Conservation (phyloP, 73 alveolate species). For the Durusdinium trenchii region DNA sequence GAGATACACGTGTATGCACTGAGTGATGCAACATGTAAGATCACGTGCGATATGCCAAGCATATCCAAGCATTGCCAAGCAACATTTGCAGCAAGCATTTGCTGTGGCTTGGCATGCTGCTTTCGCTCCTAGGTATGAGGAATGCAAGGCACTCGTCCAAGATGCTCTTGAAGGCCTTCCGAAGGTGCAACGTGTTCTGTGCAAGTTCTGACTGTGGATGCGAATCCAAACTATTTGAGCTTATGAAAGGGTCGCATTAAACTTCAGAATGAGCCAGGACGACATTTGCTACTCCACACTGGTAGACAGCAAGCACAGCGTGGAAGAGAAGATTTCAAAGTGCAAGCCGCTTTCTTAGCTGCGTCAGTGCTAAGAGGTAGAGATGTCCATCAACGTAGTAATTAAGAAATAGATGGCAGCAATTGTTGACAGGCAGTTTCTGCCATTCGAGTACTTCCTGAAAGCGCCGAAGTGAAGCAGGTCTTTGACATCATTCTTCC, state of each 20-base stretch:
- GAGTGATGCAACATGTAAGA: too few species aligned
- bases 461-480: slow-evolving; percentile 50
- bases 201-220: too few species aligned
- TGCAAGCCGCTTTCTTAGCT: slow-evolving; percentile 23
- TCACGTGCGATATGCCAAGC: too few species aligned
- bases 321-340: slow-evolving; percentile 78
- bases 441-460: slow-evolving; percentile 94
- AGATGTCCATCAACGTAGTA: too few species aligned
- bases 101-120: neutral
- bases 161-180: slow-evolving; percentile 92
- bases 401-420: neutral
- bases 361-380: too few species aligned
- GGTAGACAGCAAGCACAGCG: slow-evolving; percentile 42
- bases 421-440: slow-evolving; percentile 52
- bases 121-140: slow-evolving; percentile 55
- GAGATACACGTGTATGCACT: too few species aligned
- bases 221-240: too few species aligned
- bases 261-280: slow-evolving; percentile 5
- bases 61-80: too few species aligned
- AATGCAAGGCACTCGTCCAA: slow-evolving; percentile 44
- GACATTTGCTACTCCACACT: slow-evolving; percentile 84
- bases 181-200: too few species aligned
- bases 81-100: too few species aligned
- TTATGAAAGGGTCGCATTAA: too few species aligned
- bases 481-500: too few species aligned